Percentiles rank a stretch among this genome's conserved stretches.
Conservation (phyloP, 2,329 filamentous ascomycete genomes). For the Clonostachys byssicola region DNA sequence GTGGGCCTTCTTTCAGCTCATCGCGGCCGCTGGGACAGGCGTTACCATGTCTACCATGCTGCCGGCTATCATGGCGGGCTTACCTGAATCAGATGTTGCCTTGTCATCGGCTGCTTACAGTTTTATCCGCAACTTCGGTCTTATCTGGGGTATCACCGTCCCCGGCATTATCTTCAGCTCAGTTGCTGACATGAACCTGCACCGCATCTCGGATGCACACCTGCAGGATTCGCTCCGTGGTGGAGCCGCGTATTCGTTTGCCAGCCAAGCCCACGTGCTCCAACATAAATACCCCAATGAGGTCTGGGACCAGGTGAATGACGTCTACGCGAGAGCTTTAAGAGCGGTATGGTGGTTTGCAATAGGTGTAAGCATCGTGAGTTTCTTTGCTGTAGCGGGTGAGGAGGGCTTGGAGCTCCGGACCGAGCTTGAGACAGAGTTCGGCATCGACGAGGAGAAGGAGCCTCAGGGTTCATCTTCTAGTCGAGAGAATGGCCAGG, state of each 20-base stretch:
- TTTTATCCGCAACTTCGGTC: slow-evolving; percentile 38
- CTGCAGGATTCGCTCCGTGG: neutral
- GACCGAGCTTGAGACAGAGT: no score
- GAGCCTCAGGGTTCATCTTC: no score
- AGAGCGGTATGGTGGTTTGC: no score
- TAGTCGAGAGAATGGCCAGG: no score
- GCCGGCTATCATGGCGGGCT: slow-evolving; percentile 32
- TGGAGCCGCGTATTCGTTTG: neutral
- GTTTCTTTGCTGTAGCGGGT: no score
- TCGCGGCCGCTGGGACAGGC: slow-evolving; percentile 33
- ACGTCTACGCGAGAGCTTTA: no score
- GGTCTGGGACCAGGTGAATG: neutral
- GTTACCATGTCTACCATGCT: slow-evolving; percentile 32
- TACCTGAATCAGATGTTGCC: slow-evolving; percentile 26
- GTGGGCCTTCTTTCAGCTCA: slow-evolving; percentile 33
- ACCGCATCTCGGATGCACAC: neutral
- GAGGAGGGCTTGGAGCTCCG: no score
- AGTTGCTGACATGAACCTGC: neutral
- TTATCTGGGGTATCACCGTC: slow-evolving; percentile 39
- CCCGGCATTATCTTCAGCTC: slow-evolving; percentile 32
- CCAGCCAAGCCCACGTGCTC: neutral
- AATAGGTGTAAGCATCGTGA: no score
- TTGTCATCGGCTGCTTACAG: slow-evolving; percentile 28
- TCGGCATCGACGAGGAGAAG: no score
- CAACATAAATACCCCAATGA: no score